A percentile compares a stretch with the other conserved stretches of the same genome.
phyloP scores from a whole-genome alignment of 2,329 filamentous ascomycete genomes.

The Thermomyces lanuginosus region DNA sequence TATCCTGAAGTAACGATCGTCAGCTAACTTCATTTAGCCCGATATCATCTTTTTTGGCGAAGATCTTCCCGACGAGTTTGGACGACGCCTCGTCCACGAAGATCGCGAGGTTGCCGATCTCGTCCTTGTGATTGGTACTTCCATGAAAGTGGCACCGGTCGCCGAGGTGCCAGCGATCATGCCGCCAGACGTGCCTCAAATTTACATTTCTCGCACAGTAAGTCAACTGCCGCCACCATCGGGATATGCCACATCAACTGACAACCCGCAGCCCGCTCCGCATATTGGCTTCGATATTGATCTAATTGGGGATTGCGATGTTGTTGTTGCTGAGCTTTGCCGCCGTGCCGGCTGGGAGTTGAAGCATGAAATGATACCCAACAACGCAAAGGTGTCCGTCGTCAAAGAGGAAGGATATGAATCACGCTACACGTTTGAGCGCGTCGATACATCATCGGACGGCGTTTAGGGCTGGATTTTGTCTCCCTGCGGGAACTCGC shows the following conservation, averaged over 20 bases:
- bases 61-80: slow-evolving; percentile 69
- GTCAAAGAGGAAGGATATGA: slow-evolving; percentile 31
- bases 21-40: slow-evolving; percentile 33
- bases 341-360: slow-evolving; percentile 66
- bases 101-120: slow-evolving; percentile 71
- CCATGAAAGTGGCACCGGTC: slow-evolving; percentile 87
- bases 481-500: no score
- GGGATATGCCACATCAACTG: slow-evolving; percentile 3
- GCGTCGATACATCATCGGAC: slow-evolving; percentile 26
- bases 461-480: no score
- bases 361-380: slow-evolving; percentile 67
- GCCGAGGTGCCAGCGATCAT: slow-evolving; percentile 75
- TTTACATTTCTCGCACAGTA: slow-evolving; percentile 70
- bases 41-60: slow-evolving; percentile 98
- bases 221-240: slow-evolving; percentile 11
- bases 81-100: slow-evolving; percentile 59
- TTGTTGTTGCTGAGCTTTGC: slow-evolving; percentile 75
- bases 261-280: slow-evolving; percentile 43
- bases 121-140: slow-evolving; percentile 90
- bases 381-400: slow-evolving; percentile 45
- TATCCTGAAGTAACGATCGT: not conserved
- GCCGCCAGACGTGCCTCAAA: slow-evolving; percentile 66
- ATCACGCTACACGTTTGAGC: slow-evolving; percentile 29
- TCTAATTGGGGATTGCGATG: slow-evolving; percentile 85
- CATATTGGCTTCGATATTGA: slow-evolving; percentile 96